phyloP scores from a whole-genome alignment of 2,329 filamentous ascomycete species.

The Cladosporium halotolerans region DNA sequence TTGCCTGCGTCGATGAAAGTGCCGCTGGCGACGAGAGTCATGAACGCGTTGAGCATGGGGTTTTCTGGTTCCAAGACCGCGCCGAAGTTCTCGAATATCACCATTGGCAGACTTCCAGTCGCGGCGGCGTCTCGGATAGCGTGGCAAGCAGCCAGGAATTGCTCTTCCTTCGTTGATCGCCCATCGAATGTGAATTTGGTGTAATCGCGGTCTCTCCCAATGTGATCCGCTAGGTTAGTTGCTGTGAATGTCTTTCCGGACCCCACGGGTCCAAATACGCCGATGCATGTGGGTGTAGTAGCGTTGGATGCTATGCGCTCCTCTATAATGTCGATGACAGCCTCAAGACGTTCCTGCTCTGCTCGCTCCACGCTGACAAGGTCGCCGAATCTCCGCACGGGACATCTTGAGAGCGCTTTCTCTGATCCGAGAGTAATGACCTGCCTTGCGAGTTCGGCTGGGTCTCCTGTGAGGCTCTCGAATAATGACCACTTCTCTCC shows the following conservation, averaged over 20 bases:
- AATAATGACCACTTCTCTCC: conserved; percentile 32
- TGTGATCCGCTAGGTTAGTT: conserved; percentile 24
- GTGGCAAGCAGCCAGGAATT: conserved; percentile 26
- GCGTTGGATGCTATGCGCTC: conserved; percentile 23
- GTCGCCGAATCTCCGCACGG: conserved; percentile 23
- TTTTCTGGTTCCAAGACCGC: conserved; percentile 22
- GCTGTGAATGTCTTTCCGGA: conserved; percentile 31
- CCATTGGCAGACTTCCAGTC: conserved; percentile 22
- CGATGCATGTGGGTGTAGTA: conserved; percentile 26
- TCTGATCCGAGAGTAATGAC: conserved; percentile 26
- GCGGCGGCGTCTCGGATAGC: conserved; percentile 26
- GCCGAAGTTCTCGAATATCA: conserved; percentile 29
- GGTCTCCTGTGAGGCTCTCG: conserved; percentile 28
- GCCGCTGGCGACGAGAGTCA: conserved; percentile 27
- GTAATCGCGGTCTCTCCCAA: conserved; percentile 16
- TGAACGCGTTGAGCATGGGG: conserved; percentile 24
- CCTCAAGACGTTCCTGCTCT: conserved; percentile 28
- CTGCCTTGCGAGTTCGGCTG: conserved; percentile 28
- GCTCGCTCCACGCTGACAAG: conserved; percentile 25
- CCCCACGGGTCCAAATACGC: conserved; percentile 25
- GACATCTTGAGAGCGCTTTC: conserved; percentile 26
- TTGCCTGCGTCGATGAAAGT: conserved; percentile 26
- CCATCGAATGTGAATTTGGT: conserved; percentile 26
- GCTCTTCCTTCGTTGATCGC: conserved; percentile 22
- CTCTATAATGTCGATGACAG: conserved; percentile 25